These are phyloP conservation scores for Lodderomyces margitis DNA, from an alignment of 1,139 yeast genomes.

Conservation along the genomic window DNA sequence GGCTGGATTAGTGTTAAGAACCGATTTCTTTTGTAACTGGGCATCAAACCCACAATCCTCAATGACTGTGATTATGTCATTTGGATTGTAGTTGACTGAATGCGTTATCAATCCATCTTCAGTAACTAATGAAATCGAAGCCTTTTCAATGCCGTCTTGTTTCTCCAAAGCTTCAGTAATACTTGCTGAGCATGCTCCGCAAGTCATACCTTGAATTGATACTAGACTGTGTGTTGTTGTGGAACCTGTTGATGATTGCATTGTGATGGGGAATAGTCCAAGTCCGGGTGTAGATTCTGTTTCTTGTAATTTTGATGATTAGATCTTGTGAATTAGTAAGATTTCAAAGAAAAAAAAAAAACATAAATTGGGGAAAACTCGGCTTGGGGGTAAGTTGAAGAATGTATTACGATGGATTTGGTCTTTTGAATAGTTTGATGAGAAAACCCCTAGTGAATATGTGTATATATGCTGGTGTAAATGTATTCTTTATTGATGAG, in stretches of 20 bases:
- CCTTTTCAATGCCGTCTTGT: constrained; percentile 24
- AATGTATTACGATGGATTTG: too few species aligned
- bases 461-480: too few species aligned
- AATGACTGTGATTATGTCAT: constrained; percentile 23
- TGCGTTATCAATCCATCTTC: constrained; percentile 33
- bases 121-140: constrained; percentile 35
- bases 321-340: too few species aligned
- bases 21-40: constrained; percentile 11
- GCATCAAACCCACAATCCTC: constrained; percentile 45
- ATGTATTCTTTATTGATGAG: too few species aligned
- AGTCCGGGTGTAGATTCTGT: too few species aligned
- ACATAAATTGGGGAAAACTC: too few species aligned
- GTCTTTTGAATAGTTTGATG: too few species aligned
- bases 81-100: constrained; percentile 10
- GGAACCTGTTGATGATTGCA: constrained; percentile 4
- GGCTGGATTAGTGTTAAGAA: not conserved
- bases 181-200: constrained; percentile 45
- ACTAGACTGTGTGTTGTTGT: constrained; percentile 13
- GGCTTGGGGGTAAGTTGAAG: too few species aligned
- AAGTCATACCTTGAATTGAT: constrained; percentile 32
- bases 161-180: constrained; percentile 28
- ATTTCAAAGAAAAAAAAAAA: too few species aligned
- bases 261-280: too few species aligned
- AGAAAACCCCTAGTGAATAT: too few species aligned
- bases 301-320: too few species aligned